Percentiles rank a stretch among this genome's conserved stretches.
Conservation (phyloP, 768 basidiomycete species). For the Phylloporus rhodoxanthus region DNA sequence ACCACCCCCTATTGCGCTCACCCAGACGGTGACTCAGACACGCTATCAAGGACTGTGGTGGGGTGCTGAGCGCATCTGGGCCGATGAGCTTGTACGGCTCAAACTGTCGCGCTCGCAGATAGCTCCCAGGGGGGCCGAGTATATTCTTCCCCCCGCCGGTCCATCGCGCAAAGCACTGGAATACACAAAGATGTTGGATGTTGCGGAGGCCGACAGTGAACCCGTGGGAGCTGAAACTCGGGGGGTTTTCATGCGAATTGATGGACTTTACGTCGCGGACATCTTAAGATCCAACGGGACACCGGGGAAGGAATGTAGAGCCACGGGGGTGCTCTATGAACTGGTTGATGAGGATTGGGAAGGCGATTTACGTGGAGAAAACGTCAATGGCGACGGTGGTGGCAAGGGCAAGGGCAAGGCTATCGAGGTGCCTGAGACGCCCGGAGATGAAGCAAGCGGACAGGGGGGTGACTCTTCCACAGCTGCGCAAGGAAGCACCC, state of each 20-base stretch:
- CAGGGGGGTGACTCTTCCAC: neutral
- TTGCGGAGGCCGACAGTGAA: conserved; percentile 4
- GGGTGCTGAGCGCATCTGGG: conserved; percentile 87
- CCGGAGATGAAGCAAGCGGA: conserved; percentile 4
- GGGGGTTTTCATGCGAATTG: conserved; percentile 68
- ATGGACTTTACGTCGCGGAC: conserved; percentile 61
- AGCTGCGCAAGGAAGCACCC: conserved; percentile 14
- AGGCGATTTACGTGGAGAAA: conserved; percentile 25
- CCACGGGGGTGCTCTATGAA: conserved; percentile 72
- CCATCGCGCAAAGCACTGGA: conserved; percentile 35
- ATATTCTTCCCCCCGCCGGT: conserved; percentile 59
- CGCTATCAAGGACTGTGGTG: conserved; percentile 83
- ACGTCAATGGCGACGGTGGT: conserved; percentile 2
- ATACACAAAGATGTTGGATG: conserved; percentile 19
- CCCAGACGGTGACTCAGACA: conserved; percentile 41
- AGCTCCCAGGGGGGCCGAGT: conserved; percentile 56
- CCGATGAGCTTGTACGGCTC: conserved; percentile 76
- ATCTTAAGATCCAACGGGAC: conserved; percentile 37
- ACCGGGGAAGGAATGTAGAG: conserved; percentile 52
- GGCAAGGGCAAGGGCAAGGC: conserved; percentile 32
- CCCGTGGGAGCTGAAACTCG: conserved; percentile 32
- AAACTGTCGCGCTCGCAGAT: conserved; percentile 62
- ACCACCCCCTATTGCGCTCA: conserved; percentile 14
- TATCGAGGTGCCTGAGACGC: conserved; percentile 16
- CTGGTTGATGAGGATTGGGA: conserved; percentile 73